A percentile compares a stretch with the other conserved stretches of the same genome.
These are phyloP conservation scores for Zymoseptoria pseudotritici DNA, from an alignment of 2,329 filamentous ascomycete species.

Conservation along the genomic window DNA sequence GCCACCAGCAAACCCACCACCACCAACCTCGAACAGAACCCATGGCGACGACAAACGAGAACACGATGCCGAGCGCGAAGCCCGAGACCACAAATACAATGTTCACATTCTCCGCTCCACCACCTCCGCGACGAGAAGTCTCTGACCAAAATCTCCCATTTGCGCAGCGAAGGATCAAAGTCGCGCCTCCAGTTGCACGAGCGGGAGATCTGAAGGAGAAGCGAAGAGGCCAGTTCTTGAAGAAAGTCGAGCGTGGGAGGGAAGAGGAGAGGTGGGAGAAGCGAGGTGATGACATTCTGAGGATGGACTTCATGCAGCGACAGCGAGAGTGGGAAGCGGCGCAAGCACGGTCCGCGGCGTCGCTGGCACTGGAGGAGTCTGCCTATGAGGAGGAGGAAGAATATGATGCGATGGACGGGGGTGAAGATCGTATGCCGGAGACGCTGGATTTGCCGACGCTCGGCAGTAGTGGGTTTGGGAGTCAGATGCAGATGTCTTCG, in stretches of 20 bases:
- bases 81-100: neutral
- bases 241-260: slow-evolving; percentile 43
- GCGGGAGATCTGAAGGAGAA: slow-evolving; percentile 45
- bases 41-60: neutral
- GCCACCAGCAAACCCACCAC: slow-evolving; percentile 9
- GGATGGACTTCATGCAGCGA: slow-evolving; percentile 39
- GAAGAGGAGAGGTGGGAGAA: slow-evolving; percentile 41
- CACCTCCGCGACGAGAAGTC: neutral
- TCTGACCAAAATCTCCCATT: slow-evolving; percentile 28
- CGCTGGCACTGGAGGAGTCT: slow-evolving; percentile 19
- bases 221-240: slow-evolving; percentile 61
- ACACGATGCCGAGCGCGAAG: neutral
- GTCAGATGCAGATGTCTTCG: slow-evolving; percentile 3
- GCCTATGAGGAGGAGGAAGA: slow-evolving; percentile 18
- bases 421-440: neutral
- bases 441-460: slow-evolving; percentile 11
- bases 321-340: slow-evolving; percentile 40
- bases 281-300: slow-evolving; percentile 43
- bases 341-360: slow-evolving; percentile 35
- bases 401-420: slow-evolving; percentile 12
- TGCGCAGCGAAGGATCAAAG: slow-evolving; percentile 49
- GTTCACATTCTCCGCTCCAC: slow-evolving; percentile 6
- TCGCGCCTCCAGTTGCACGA: slow-evolving; percentile 45
- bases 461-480: neutral
- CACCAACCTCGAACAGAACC: slow-evolving; percentile 9